Percentiles rank a stretch among this genome's conserved stretches.
phyloP scores from a whole-genome alignment of 139 green algal species.

The Chlamydomonas sp. region DNA sequence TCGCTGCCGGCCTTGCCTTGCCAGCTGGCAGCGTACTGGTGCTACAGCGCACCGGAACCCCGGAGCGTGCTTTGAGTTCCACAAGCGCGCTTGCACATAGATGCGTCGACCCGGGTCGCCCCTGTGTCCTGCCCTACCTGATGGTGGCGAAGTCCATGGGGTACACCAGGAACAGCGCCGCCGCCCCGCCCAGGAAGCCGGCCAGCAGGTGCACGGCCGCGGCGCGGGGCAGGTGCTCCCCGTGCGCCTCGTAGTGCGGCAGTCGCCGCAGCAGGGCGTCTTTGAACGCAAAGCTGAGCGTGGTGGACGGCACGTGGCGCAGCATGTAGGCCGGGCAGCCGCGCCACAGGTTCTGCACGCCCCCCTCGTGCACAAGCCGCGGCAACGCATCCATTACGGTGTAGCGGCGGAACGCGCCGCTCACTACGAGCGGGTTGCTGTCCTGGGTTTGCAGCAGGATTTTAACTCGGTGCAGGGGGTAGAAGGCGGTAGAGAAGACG shows the following conservation, averaged over 20 bases:
- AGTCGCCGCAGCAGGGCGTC: constrained; percentile 27
- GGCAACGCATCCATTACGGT: constrained; percentile 40
- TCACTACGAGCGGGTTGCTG: constrained; percentile 46
- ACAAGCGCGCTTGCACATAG: no score
- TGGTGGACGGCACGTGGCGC: constrained; percentile 40
- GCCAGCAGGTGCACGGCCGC: constrained; percentile 33
- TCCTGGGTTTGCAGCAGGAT: constrained; percentile 59
- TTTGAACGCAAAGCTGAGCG: constrained; percentile 63
- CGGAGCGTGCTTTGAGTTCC: no score
- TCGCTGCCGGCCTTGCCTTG: no score
- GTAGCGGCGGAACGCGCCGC: constrained; percentile 25
- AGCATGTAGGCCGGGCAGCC: constrained; percentile 55
- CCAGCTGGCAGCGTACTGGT: no score
- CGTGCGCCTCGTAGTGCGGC: background rate
- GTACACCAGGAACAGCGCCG: constrained; percentile 55
- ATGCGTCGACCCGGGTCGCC: no score
- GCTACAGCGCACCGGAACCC: no score
- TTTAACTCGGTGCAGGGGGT: constrained; percentile 44
- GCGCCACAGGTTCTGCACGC: constrained; percentile 47
- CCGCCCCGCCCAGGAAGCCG: constrained; percentile 44
- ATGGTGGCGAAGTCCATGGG: constrained; percentile 60
- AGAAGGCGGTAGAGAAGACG: background rate
- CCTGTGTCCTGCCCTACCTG: constrained; percentile 27
- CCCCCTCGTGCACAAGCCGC: constrained; percentile 44
- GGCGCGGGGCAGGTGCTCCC: background rate